phyloP scores from a whole-genome alignment of 2,329 filamentous ascomycete species.

The Exophiala lecanii-corni region DNA sequence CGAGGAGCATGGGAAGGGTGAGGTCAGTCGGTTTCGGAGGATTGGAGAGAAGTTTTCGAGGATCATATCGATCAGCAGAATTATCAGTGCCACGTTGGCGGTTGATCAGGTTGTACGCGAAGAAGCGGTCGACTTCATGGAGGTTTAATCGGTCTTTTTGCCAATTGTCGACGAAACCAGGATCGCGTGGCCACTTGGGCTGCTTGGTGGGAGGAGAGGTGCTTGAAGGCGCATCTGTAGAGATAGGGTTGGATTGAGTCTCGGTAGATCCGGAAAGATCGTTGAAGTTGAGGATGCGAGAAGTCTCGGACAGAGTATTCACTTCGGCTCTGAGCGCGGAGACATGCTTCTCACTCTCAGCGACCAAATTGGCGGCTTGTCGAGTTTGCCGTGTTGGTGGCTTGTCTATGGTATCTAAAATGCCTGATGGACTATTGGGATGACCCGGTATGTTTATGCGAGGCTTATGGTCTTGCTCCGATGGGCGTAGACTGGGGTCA shows the following conservation, averaged over 20 bases:
- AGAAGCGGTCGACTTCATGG: background rate
- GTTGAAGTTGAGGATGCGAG: constrained; percentile 7
- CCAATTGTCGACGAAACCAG: constrained; percentile 1
- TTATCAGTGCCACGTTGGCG: constrained; percentile 7
- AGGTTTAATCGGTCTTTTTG: background rate
- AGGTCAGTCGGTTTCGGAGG: constrained; percentile 76
- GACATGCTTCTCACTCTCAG: constrained; percentile 1
- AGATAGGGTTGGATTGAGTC: background rate
- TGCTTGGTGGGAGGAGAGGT: background rate
- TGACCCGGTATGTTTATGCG: constrained; percentile 17
- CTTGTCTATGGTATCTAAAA: constrained; percentile 19
- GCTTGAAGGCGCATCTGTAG: background rate
- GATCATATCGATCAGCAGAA: constrained; percentile 21
- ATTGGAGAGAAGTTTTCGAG: constrained; percentile 47
- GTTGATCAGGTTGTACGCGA: background rate
- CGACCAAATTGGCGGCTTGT: constrained; percentile 8
- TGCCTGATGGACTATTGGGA: constrained; percentile 24
- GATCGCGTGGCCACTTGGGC: constrained; percentile 3
- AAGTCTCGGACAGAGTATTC: constrained; percentile 14
- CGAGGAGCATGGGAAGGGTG: constrained; percentile 84
- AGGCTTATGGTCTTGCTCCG: constrained; percentile 18
- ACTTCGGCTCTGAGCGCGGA: constrained; percentile 8
- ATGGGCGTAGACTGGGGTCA: constrained; percentile 18
- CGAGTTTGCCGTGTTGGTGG: constrained; percentile 13
- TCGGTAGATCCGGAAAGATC: background rate